Evolutionary conservation across 1,284 basidiomycete species (phyloP), one percentile per base, ranked within the genome.

Genomic region (Trichosporon coremiiforme): DNA sequence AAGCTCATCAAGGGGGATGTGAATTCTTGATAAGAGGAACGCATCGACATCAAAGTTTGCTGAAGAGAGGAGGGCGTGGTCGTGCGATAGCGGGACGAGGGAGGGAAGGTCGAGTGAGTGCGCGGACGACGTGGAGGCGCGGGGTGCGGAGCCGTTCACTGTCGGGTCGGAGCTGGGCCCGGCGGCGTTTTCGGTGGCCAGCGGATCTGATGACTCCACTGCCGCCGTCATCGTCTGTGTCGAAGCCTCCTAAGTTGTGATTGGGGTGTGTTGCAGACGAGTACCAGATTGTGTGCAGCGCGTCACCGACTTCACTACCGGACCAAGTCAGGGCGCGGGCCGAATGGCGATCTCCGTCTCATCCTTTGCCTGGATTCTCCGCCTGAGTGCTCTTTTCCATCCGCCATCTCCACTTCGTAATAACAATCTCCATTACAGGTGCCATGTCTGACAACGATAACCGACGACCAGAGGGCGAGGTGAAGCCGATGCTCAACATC

Each of bases 21-120:
- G 90, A 41, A 92, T 87, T 63, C 95, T 88, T 8, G 93, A 94
- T 45, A 95, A 87, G 10, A 98, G 88, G 81, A 98, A 98, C 1
- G 89, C 87, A 78, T 98, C 94, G 33, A 93, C 90, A 77, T 92
- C 86, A 83, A 95, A 98, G 0, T 84, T 69, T 38, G 87, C 84
- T 0, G 89, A 87, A 2, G 87, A 87, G 35, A 97, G 86, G 73
- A 90, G 88, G 6, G 88, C 85, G 79, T 95, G 91, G 75, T 87
- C 83, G 77, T 94, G 94, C 2, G 92, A 90, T 62, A 96, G 87
- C 36, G 94, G 92, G 9, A 88, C 83, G 77, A 90, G 88, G 66
- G 88, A 86, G 7, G 93, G 93, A 17, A 96, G 86, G 75, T 90
- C 87, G 20, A 82, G 75, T 4, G 80, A 81, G 50, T 69, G 74